A percentile compares a stretch with the other conserved stretches of the same genome.
These are phyloP conservation scores for Colletotrichum phormii DNA, from an alignment of 2,329 filamentous ascomycete genomes.

Conservation along the genomic window DNA sequence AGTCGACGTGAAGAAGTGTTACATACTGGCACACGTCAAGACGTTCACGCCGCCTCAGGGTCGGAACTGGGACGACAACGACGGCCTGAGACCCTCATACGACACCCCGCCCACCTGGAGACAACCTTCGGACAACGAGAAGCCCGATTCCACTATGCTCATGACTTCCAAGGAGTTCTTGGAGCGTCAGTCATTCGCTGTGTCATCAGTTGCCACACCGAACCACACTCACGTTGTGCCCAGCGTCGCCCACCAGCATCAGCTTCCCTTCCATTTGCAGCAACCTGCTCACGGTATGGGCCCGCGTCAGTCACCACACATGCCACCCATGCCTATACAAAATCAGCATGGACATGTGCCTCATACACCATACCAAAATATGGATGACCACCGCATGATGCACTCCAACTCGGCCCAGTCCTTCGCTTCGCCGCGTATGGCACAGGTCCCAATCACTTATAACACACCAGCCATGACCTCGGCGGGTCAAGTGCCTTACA, in stretches of 20 bases:
- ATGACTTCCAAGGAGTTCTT: conserved; percentile 83
- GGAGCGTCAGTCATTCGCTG: conserved; percentile 71
- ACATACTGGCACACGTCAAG: conserved; percentile 66
- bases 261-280: conserved; percentile 85
- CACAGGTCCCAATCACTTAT: conserved; percentile 77
- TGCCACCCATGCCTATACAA: conserved; percentile 82
- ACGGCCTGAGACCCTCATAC: conserved; percentile 85
- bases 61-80: conserved; percentile 78
- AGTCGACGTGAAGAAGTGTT: conserved; percentile 77
- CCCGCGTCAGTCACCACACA: conserved; percentile 78
- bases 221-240: conserved; percentile 77
- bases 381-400: conserved; percentile 91
- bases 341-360: conserved; percentile 76
- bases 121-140: conserved; percentile 75
- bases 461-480: conserved; percentile 72
- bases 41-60: conserved; percentile 63
- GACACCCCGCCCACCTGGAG: conserved; percentile 90
- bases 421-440: conserved; percentile 85
- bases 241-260: conserved; percentile 80
- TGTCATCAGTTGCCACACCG: conserved; percentile 73
- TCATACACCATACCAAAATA: conserved; percentile 75
- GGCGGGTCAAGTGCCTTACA: conserved; percentile 77
- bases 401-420: conserved; percentile 85
- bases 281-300: conserved; percentile 76
- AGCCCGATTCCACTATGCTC: conserved; percentile 71